phyloP scores from a whole-genome alignment of 352 stramenopile genomes.

The Pythium rhizo-oryzae region DNA sequence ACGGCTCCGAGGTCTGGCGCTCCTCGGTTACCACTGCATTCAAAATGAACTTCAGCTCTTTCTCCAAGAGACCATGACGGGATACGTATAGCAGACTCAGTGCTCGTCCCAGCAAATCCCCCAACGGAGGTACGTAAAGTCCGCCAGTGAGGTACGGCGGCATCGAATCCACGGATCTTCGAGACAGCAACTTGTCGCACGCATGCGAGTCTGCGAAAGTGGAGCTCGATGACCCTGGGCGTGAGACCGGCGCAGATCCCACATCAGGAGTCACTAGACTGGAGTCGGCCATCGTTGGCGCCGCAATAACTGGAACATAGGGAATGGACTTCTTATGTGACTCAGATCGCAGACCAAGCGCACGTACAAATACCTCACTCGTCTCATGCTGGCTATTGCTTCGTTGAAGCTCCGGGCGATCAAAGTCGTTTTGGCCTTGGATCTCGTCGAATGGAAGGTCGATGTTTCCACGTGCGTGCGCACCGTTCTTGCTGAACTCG shows the following conservation, averaged over 20 bases:
- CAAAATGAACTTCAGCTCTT: slow-evolving; percentile 84
- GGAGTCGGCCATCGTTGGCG: not conserved
- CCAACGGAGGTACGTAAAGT: slow-evolving; percentile 52
- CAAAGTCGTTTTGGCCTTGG: not conserved
- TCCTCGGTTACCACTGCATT: slow-evolving; percentile 61
- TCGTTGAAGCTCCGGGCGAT: slow-evolving; percentile 25
- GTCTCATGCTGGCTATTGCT: slow-evolving; percentile 56
- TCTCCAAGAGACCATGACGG: slow-evolving; percentile 86
- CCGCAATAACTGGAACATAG: not conserved
- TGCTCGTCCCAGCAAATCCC: slow-evolving; percentile 71
- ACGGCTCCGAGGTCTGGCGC: slow-evolving; percentile 17
- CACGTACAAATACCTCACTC: slow-evolving; percentile 56
- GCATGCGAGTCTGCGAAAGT: not conserved
- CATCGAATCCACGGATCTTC: slow-evolving; percentile 20
- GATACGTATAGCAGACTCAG: slow-evolving; percentile 89
- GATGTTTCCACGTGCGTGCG: not conserved
- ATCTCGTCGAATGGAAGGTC: slow-evolving; percentile 29
- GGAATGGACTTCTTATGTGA: slow-evolving; percentile 14
- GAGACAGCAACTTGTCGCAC: slow-evolving; percentile 26
- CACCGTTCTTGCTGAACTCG: slow-evolving; percentile 12
- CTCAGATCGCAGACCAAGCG: slow-evolving; percentile 18
- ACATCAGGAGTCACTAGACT: not conserved
- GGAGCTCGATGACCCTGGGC: not conserved
- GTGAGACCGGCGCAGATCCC: not conserved
- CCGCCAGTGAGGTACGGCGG: slow-evolving; percentile 72